These are phyloP conservation scores for Endoconidiophora laricicola DNA, from an alignment of 2,329 filamentous ascomycete genomes.

Conservation along the genomic window DNA sequence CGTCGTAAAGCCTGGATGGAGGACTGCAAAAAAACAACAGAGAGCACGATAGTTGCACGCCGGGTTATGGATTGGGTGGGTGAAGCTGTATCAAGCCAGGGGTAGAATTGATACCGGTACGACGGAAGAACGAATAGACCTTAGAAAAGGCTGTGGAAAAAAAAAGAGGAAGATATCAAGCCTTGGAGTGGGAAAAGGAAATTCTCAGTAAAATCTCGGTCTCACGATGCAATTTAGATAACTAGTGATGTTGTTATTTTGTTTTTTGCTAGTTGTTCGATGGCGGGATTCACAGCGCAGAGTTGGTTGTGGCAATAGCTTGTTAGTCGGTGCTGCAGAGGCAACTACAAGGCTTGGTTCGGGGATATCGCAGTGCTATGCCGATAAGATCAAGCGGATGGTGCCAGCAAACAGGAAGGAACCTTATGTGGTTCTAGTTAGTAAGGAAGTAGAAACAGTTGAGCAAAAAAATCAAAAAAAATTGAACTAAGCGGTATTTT, in stretches of 20 bases:
- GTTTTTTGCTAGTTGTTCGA: background rate
- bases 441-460: background rate
- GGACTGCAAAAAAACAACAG: background rate
- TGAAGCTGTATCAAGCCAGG: background rate
- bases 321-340: background rate
- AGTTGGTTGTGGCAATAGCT: background rate
- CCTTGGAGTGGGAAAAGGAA: background rate
- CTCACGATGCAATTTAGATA: background rate
- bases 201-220: background rate
- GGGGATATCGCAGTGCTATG: background rate
- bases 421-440: background rate
- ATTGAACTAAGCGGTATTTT: no score
- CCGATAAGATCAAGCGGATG: slow-evolving; percentile 4
- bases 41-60: background rate
- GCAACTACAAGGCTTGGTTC: background rate
- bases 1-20: background rate
- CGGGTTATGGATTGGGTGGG: background rate
- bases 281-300: background rate
- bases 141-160: background rate
- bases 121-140: background rate
- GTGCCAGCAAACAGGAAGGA: background rate
- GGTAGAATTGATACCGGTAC: slow-evolving; percentile 1
- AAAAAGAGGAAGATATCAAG: slow-evolving; percentile 2
- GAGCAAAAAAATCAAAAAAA: background rate
- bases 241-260: background rate